Evolutionary conservation across 2,329 filamentous ascomycete genomes (phyloP).

Genomic region (Fusarium sp.): DNA sequence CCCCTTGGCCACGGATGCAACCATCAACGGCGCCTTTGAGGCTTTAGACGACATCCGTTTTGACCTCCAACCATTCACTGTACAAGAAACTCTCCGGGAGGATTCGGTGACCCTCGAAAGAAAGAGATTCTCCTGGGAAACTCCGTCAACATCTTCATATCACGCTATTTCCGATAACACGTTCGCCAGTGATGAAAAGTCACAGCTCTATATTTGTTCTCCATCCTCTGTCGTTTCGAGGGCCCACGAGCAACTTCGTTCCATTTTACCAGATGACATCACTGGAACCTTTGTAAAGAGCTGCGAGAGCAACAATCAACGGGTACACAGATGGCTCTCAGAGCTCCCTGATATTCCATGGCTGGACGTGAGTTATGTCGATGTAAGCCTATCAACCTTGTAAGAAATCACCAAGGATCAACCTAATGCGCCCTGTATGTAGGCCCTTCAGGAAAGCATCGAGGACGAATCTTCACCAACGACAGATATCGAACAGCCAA

Average conservation of each 20-base stretch:
- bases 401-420: accelerated
- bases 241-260: accelerated
- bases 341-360: background rate
- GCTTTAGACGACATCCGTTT: background rate
- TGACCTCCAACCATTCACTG: background rate
- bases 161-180: background rate
- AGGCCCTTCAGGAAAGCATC: background rate
- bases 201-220: background rate
- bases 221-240: accelerated
- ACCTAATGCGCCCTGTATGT: background rate
- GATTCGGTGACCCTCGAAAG: background rate
- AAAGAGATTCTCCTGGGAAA: background rate
- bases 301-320: accelerated
- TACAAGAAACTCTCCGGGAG: background rate
- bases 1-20: background rate
- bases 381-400: background rate
- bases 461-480: background rate
- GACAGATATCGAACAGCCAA: background rate
- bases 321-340: background rate
- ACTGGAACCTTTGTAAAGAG: background rate
- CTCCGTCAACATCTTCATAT: background rate
- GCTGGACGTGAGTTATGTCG: background rate
- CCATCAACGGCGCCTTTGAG: background rate
- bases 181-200: accelerated
- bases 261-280: background rate